Conservation (phyloP, 495 filamentous ascomycete genomes). For the Cercophora sp. region DNA sequence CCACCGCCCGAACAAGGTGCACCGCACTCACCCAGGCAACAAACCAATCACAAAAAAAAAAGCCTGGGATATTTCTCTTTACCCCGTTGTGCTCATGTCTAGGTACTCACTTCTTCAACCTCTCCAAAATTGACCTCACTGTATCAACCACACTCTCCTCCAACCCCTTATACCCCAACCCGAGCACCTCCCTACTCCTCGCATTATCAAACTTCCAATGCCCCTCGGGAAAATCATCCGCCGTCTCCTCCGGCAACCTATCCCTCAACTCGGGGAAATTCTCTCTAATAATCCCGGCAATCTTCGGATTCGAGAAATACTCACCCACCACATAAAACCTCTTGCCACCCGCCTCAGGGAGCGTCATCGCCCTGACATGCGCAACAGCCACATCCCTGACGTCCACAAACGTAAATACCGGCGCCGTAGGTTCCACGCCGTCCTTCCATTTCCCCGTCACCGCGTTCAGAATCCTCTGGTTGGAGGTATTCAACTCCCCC, state of each 20-base stretch:
- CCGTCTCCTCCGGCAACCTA: constrained; percentile 24
- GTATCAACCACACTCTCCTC: constrained; percentile 39
- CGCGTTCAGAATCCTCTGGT: constrained; percentile 40
- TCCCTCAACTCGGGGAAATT: constrained; percentile 22
- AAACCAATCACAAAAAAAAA: no score
- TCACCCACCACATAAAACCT: constrained; percentile 44
- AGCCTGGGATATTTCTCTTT: no score
- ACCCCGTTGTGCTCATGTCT: no score
- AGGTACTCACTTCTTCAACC: no score
- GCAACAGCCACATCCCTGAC: constrained; percentile 47
- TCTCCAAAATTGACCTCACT: constrained; percentile 26
- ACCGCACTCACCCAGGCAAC: no score
- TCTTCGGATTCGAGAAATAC: constrained; percentile 37
- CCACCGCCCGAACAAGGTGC: no score
- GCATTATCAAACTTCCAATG: constrained; percentile 37
- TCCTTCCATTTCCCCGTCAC: constrained; percentile 29
- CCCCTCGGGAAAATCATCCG: constrained; percentile 35
- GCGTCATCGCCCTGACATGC: constrained; percentile 36
- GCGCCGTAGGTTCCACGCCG: constrained; percentile 31
- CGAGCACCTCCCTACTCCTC: constrained; percentile 32
- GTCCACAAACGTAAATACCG: constrained; percentile 47
- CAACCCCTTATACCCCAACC: constrained; percentile 35
- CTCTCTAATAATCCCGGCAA: constrained; percentile 31
- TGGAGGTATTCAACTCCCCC: constrained; percentile 42
- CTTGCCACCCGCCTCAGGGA: constrained; percentile 37